Percentiles rank a stretch among this genome's conserved stretches.
Evolutionary conservation across 2,329 filamentous ascomycete species (phyloP).

Genomic region (Trichothecium roseum): DNA sequence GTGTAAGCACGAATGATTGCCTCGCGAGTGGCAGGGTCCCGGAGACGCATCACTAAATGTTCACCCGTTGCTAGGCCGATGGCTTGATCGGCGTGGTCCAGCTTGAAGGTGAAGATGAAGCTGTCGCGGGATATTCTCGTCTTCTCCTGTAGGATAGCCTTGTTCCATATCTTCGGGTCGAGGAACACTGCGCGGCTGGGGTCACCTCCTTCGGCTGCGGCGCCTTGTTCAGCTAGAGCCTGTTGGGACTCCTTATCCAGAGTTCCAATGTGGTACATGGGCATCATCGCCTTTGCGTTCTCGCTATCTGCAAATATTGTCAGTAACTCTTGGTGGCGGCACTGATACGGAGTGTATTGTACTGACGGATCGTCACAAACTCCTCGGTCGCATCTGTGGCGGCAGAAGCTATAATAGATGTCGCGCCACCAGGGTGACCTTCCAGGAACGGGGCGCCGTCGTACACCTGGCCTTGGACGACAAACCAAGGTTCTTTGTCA

Average conservation of each 20-base stretch:
- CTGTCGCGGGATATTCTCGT: slow-evolving; percentile 66
- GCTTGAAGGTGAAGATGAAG: slow-evolving; percentile 68
- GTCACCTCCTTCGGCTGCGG: slow-evolving; percentile 23
- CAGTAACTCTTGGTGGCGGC: slow-evolving; percentile 11
- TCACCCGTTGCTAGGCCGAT: slow-evolving; percentile 77
- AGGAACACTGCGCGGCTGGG: slow-evolving; percentile 55
- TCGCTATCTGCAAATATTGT: slow-evolving; percentile 59
- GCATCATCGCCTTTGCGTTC: slow-evolving; percentile 87
- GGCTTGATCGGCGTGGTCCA: slow-evolving; percentile 59
- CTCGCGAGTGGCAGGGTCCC: slow-evolving; percentile 59
- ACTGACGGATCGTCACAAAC: slow-evolving; percentile 82
- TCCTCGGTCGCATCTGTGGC: slow-evolving; percentile 77
- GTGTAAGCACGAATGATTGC: slow-evolving; percentile 81
- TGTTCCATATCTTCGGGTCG: slow-evolving; percentile 62
- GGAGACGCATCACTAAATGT: slow-evolving; percentile 75
- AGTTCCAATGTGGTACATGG: slow-evolving; percentile 71
- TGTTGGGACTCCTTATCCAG: slow-evolving; percentile 50
- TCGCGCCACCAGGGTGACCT: slow-evolving; percentile 75
- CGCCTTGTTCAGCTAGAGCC: slow-evolving; percentile 32
- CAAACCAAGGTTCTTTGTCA: slow-evolving; percentile 69
- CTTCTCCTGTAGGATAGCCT: slow-evolving; percentile 58
- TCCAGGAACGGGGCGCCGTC: slow-evolving; percentile 74
- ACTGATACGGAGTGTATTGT: background rate
- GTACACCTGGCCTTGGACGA: slow-evolving; percentile 81
- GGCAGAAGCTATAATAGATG: slow-evolving; percentile 75